Conservation (phyloP, 2,329 filamentous ascomycete species). For the Uncinocarpus reesii region DNA sequence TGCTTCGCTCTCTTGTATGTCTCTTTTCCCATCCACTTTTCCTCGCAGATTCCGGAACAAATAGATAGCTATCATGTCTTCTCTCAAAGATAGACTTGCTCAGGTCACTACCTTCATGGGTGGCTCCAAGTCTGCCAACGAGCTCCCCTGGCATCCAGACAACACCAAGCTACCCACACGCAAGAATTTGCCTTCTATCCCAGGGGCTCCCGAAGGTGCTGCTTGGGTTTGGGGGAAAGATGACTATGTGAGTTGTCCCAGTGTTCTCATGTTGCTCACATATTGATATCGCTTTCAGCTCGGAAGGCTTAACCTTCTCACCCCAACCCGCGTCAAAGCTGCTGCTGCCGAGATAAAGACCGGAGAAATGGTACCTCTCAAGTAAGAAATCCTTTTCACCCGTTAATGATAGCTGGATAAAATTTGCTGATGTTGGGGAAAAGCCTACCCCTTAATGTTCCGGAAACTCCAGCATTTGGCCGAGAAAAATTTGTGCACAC, state of each 20-base stretch:
- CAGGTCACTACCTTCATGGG: conserved; percentile 13
- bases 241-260: conserved; percentile 35
- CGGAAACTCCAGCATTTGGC: conserved; percentile 43
- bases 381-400: conserved; percentile 29
- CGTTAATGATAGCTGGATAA: no score
- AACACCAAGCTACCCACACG: conserved; percentile 44
- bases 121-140: conserved; percentile 21
- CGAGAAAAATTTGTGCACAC: conserved; percentile 46
- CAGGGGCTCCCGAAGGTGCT: conserved; percentile 45
- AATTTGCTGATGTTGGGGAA: neutral
- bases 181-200: conserved; percentile 43
- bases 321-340: conserved; percentile 44
- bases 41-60: neutral
- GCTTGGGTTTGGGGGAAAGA: conserved; percentile 53
- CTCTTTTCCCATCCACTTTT: neutral
- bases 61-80: conserved; percentile 7
- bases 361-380: conserved; percentile 47
- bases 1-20: neutral
- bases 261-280: neutral
- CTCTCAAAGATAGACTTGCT: conserved; percentile 12
- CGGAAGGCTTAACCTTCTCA: conserved; percentile 46
- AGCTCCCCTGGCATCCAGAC: conserved; percentile 46
- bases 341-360: conserved; percentile 46
- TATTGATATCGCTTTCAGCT: conserved; percentile 17
- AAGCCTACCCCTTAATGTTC: conserved; percentile 45